Conservation (phyloP, 257 asterid species). For the Gentiana dahurica region DNA sequence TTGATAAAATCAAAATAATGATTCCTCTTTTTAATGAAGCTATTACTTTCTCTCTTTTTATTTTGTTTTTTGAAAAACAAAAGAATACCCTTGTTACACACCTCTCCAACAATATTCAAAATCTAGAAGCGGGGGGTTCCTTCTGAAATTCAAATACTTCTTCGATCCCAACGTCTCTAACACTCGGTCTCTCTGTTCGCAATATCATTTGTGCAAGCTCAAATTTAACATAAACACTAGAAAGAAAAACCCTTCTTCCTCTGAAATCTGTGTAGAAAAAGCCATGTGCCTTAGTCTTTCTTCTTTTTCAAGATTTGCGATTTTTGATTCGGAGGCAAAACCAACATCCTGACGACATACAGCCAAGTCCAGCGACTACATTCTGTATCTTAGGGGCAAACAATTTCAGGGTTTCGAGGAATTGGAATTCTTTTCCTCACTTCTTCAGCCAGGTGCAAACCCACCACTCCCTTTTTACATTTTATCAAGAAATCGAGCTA, state of each 20-base stretch:
- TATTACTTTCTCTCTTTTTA: conserved; percentile 9
- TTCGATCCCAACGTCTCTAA: conserved; percentile 23
- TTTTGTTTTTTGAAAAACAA: conserved; percentile 1
- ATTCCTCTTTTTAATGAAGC: conserved; percentile 38
- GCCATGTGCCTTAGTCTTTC: neutral
- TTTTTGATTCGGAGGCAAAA: neutral
- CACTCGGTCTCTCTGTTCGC: conserved; percentile 15
- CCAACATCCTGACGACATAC: neutral
- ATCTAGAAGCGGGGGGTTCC: conserved; percentile 14
- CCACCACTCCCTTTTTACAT: conserved; percentile 3
- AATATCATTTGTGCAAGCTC: conserved; percentile 6
- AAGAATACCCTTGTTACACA: too few relatives aligned
- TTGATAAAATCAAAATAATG: conserved; percentile 22
- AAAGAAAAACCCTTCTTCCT: neutral
- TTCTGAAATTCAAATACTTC: conserved; percentile 22
- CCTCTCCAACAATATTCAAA: conserved; percentile 33
- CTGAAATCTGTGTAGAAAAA: conserved; percentile 1
- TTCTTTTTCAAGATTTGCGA: conserved; percentile 10
- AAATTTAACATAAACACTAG: conserved; percentile 5
- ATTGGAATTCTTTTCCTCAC: conserved; percentile 43
- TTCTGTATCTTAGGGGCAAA: conserved; percentile 16
- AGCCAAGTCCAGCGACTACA: neutral
- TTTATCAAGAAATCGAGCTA: conserved; percentile 7
- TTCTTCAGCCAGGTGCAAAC: conserved; percentile 53
- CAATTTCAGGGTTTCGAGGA: conserved; percentile 45